These are phyloP conservation scores for Dichomitus squalens DNA, from an alignment of 1,284 basidiomycete species.

Conservation along the genomic window DNA sequence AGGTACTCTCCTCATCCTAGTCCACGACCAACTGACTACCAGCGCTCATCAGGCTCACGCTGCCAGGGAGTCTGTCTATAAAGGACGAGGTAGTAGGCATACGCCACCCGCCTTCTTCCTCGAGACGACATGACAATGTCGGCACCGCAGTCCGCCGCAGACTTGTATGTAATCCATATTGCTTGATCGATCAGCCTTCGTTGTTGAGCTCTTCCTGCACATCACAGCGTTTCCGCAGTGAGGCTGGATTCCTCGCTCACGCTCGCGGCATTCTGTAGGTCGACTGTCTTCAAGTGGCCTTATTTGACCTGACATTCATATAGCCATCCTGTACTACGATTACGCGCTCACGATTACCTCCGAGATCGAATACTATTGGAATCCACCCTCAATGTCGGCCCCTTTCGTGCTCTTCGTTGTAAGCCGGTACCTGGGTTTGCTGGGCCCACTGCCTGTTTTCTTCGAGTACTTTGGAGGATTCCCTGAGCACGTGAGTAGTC, in stretches of 20 bases:
- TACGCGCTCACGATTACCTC: slow-evolving; percentile 12
- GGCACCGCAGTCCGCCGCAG: neutral
- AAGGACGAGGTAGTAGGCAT: neutral
- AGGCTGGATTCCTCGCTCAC: slow-evolving; percentile 14
- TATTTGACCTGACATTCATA: neutral
- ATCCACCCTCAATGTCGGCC: neutral
- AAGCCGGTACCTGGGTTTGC: slow-evolving; percentile 20
- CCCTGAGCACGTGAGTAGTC: slow-evolving; percentile 13
- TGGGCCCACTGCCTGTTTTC: slow-evolving; percentile 22
- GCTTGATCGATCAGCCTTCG: neutral
- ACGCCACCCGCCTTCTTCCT: neutral
- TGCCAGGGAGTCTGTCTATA: neutral
- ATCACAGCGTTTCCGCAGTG: slow-evolving; percentile 9
- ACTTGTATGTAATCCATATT: neutral
- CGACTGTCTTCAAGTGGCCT: no score
- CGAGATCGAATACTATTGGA: slow-evolving; percentile 19
- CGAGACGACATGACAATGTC: neutral
- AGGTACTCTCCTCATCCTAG: neutral
- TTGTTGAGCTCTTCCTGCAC: neutral
- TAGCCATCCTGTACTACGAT: slow-evolving; percentile 21
- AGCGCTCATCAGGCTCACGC: neutral
- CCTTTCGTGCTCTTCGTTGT: slow-evolving; percentile 16
- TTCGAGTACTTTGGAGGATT: slow-evolving; percentile 18
- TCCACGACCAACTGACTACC: neutral
- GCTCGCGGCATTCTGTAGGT: slow-evolving; percentile 13